Conservation (phyloP, 202 grass and related monocot genomes). For the Eragrostis tef region DNA sequence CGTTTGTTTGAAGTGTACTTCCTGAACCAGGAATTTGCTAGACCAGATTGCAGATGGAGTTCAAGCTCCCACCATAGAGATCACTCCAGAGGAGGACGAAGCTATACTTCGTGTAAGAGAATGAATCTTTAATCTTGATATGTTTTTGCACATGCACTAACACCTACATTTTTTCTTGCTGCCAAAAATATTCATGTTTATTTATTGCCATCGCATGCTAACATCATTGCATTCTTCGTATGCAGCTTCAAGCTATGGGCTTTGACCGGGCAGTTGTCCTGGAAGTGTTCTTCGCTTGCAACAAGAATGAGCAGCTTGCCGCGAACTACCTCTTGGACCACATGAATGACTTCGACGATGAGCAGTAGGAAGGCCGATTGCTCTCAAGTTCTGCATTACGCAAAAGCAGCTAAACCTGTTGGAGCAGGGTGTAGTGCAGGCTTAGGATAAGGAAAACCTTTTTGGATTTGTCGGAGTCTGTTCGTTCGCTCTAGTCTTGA, state of each 20-base stretch:
- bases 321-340: constrained; percentile 94
- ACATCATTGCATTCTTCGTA: background rate
- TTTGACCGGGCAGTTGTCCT: constrained; percentile 79
- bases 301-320: constrained; percentile 78
- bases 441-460: constrained; percentile 38
- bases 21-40: constrained; percentile 70
- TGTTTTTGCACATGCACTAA: background rate
- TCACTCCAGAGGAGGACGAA: constrained; percentile 92
- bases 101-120: constrained; percentile 86
- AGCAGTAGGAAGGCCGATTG: background rate
- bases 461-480: constrained; percentile 41
- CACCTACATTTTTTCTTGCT: background rate
- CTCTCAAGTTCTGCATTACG: constrained; percentile 42
- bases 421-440: constrained; percentile 26
- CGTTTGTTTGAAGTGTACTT: constrained; percentile 44
- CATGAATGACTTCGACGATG: constrained; percentile 78
- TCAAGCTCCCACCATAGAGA: constrained; percentile 50
- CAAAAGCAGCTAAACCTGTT: constrained; percentile 19
- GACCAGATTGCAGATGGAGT: constrained; percentile 75
- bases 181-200: background rate
- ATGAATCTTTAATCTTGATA: constrained; percentile 32
- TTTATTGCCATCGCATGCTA: background rate
- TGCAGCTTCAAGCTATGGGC: constrained; percentile 91
- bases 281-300: constrained; percentile 90
- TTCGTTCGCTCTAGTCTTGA: constrained; percentile 10